Evolutionary conservation across 75 land plant genomes (phyloP).

Genomic region (Isoetes taiwanensis): DNA sequence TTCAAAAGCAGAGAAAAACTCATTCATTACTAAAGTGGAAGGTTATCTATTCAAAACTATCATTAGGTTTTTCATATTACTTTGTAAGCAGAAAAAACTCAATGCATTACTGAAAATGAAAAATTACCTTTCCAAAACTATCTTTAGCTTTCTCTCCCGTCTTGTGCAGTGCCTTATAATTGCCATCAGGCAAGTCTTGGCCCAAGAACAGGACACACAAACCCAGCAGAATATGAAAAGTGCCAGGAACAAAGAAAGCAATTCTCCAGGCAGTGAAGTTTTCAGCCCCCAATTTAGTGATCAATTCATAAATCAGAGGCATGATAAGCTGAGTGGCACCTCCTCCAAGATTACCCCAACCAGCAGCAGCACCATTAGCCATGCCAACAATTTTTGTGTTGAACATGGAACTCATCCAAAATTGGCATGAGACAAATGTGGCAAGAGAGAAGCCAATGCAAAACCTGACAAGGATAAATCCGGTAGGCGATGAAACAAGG

Average conservation of each 20-base stretch:
- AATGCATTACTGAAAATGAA: too few species aligned
- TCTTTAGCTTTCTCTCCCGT: constrained; percentile 36
- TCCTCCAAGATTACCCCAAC: constrained; percentile 29
- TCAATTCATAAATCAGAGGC: constrained; percentile 20
- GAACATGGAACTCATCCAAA: constrained; percentile 33
- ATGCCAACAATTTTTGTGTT: constrained; percentile 24
- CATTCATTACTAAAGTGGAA: too few species aligned
- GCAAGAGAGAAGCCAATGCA: constrained; percentile 29
- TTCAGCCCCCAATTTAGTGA: constrained; percentile 9
- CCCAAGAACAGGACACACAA: constrained; percentile 30
- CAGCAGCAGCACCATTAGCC: constrained; percentile 21
- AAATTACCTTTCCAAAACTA: constrained; percentile 17
- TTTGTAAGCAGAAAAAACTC: too few species aligned
- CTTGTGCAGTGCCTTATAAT: constrained; percentile 22
- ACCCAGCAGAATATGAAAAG: constrained; percentile 34
- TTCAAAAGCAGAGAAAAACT: too few species aligned
- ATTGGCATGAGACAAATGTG: constrained; percentile 28
- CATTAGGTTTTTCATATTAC: too few species aligned
- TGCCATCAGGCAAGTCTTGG: constrained; percentile 54
- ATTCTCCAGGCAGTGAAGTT: constrained; percentile 47
- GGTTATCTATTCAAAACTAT: too few species aligned
- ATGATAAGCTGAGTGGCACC: constrained; percentile 30
- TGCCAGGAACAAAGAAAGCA: constrained; percentile 58
- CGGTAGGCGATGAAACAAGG: constrained; percentile 10
- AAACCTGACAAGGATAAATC: constrained; percentile 24